Evolutionary conservation across 2,329 filamentous ascomycete genomes (phyloP).

Genomic region (Colletotrichum eremochloae): DNA sequence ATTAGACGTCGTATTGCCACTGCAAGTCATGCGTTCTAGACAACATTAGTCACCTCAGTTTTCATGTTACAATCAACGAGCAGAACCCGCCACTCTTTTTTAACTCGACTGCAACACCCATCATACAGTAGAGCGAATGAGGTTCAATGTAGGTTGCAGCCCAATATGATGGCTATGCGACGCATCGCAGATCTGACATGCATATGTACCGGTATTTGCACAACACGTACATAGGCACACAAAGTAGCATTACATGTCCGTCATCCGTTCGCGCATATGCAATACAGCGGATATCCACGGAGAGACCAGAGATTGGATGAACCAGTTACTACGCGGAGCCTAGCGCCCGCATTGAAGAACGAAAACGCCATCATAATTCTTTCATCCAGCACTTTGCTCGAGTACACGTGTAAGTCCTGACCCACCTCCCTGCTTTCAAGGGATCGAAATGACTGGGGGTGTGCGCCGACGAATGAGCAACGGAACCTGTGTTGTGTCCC

Average conservation of each 20-base stretch:
- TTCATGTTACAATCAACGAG: too few species aligned
- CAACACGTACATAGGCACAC: background rate
- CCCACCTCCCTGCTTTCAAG: background rate
- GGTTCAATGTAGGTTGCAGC: too few species aligned
- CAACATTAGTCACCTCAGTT: background rate
- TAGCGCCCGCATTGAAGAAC: background rate
- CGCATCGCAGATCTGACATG: slow-evolving; percentile 7
- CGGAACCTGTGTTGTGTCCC: background rate
- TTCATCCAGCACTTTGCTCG: background rate
- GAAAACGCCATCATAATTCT: background rate
- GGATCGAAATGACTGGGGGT: background rate
- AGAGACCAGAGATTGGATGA: background rate
- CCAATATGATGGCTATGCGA: too few species aligned
- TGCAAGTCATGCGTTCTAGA: background rate
- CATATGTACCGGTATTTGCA: background rate
- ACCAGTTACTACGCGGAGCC: background rate
- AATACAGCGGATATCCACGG: background rate
- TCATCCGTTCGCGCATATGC: background rate
- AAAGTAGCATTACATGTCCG: background rate
- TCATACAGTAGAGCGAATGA: too few species aligned
- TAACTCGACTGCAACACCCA: background rate
- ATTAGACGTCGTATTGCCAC: background rate
- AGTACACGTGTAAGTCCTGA: background rate
- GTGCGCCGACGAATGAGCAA: slow-evolving; percentile 3
- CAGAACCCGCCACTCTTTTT: background rate